Evolutionary conservation across 176 grass and related monocot genomes (phyloP).

Genomic region (Oryza glumipatula): DNA sequence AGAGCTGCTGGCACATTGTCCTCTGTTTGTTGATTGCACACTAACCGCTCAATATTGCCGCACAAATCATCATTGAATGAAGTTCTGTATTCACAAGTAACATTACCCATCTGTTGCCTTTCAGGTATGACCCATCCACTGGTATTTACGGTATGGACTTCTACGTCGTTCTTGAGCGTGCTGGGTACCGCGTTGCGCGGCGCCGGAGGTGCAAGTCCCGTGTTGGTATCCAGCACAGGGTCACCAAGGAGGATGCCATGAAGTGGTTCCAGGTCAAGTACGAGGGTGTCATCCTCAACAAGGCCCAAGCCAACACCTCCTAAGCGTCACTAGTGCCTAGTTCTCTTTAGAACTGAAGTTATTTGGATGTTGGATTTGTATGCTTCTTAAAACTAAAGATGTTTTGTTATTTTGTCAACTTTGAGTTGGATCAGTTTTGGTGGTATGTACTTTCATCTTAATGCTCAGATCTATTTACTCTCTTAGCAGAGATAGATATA

Average conservation of each 20-base stretch:
- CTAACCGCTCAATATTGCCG: not conserved
- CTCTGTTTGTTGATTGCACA: not conserved
- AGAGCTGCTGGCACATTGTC: not conserved
- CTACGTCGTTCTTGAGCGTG: conserved; percentile 55
- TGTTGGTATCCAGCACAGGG: conserved; percentile 64
- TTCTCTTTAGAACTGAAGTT: conserved; percentile 20
- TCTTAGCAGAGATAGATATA: conserved; percentile 3
- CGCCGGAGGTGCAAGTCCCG: conserved; percentile 65
- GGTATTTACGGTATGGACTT: conserved; percentile 78
- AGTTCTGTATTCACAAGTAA: not conserved
- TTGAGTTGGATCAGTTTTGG: conserved; percentile 35
- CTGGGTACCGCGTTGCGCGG: conserved; percentile 60
- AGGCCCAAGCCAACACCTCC: conserved; percentile 48
- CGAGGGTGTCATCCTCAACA: conserved; percentile 74
- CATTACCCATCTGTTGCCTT: not conserved
- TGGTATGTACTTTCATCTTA: conserved; percentile 4
- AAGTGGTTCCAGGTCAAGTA: conserved; percentile 85
- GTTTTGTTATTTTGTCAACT: conserved; percentile 39
- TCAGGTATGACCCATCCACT: conserved; percentile 65
- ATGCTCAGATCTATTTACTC: not conserved
- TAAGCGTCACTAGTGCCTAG: conserved; percentile 21
- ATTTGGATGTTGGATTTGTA: conserved; percentile 36
- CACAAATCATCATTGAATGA: not conserved
- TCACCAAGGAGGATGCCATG: conserved; percentile 74
- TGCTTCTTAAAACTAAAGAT: conserved; percentile 33